Base-by-base conservation (phyloP, 2,329 filamentous ascomycete species). In the Penicillium corylophilum region DNA sequence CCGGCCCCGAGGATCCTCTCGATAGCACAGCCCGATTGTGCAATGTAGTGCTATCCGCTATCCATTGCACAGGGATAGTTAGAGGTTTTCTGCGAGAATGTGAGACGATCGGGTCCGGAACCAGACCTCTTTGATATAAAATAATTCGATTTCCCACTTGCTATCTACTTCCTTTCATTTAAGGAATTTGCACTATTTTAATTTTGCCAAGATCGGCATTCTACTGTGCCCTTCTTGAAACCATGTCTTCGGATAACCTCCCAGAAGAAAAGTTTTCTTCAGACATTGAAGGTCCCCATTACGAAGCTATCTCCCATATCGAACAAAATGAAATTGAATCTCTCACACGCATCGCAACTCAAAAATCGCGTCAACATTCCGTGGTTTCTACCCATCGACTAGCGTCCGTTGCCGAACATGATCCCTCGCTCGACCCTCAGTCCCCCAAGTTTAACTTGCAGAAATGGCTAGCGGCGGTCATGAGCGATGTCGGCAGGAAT, bases 341-440 rank as follows among this genome's bases (percentile, higher is more conserved):
- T 9, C 60, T 62, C 29, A 61, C 58, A 2, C 59, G 38, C 10
- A 62, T 62, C 22, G 60, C 60, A 2, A 62, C 60, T 12, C 48
- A 57, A 20, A 56, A 50, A 29, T 62, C 60, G 16, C 58, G 51
- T 23, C 51, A 51, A 23, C 57, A 59, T 26, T 61, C 60, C 3
- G 51, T 23, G 10, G 36, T 28, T n/a, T 16, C 16, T 36, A n/a
- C 48, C 13, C 51, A 58, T 24, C 45, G 44, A 10, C 39, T 62
- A 4, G 41, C 56, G 23, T 52, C 44, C 3, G 23, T 59, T 16
- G 58, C 60, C 13, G 39, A 55, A 24, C 45, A 56, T 10, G 60
- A 62, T 40, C 44, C 54, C n/a, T 16, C 54, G 1, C 50, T 62
- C 4, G 44, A 62, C n/a, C 60, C 60, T 3, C 49, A 53, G 29